These are phyloP conservation scores for Venturia aucupariae DNA, from an alignment of 2,329 filamentous ascomycete species.

Conservation along the genomic window DNA sequence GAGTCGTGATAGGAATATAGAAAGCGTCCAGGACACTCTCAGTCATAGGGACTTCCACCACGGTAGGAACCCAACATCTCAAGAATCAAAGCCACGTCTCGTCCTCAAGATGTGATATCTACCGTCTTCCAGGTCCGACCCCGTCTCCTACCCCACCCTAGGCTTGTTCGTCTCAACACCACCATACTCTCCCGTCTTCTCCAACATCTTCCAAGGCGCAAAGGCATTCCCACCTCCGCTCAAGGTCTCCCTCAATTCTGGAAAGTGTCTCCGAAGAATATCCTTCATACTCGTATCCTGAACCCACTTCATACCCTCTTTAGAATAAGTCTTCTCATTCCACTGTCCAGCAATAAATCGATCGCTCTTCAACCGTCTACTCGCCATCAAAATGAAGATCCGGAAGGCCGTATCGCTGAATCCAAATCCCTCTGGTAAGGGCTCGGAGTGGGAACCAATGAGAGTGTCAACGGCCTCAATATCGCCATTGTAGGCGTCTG, in stretches of 20 bases:
- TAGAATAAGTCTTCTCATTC: conserved; percentile 33
- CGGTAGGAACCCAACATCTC: too few species aligned
- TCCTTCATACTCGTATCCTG: conserved; percentile 36
- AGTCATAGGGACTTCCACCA: too few species aligned
- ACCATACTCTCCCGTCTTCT: conserved; percentile 19
- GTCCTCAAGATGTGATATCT: too few species aligned
- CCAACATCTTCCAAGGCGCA: conserved; percentile 26
- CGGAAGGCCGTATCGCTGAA: conserved; percentile 41
- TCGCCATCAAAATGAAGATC: conserved; percentile 39
- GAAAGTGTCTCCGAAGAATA: conserved; percentile 36
- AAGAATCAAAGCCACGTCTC: too few species aligned
- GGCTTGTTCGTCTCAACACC: conserved; percentile 23
- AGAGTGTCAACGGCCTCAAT: conserved; percentile 35
- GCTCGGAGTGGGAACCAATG: conserved; percentile 35
- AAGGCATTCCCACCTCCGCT: conserved; percentile 27
- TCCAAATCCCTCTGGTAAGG: conserved; percentile 36
- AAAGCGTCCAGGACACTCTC: too few species aligned
- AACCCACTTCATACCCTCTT: conserved; percentile 36
- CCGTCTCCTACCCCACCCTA: too few species aligned
- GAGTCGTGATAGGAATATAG: too few species aligned
- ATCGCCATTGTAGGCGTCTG: conserved; percentile 32
- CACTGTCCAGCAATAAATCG: conserved; percentile 36
- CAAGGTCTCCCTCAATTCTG: conserved; percentile 28
- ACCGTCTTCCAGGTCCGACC: too few species aligned
- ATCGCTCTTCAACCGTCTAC: conserved; percentile 35